A percentile compares a stretch with the other conserved stretches of the same genome.
Evolutionary conservation across 2,329 filamentous ascomycete genomes (phyloP).

Genomic region (Blumeriella jaapii): DNA sequence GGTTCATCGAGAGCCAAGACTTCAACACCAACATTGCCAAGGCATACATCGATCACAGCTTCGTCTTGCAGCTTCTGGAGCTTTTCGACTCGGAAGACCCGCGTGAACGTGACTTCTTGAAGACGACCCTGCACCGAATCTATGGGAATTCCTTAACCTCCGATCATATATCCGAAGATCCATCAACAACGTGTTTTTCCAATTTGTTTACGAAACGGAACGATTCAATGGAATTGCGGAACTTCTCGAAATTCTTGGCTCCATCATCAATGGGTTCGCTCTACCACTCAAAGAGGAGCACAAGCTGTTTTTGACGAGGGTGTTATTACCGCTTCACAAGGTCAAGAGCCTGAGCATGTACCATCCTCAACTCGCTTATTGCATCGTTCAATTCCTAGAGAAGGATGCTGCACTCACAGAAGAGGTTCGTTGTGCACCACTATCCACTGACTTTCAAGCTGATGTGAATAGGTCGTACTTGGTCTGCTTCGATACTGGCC

Average conservation of each 20-base stretch:
- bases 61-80: slow-evolving; percentile 92
- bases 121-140: slow-evolving; percentile 94
- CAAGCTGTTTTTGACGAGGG: slow-evolving; percentile 91
- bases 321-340: slow-evolving; percentile 89
- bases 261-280: slow-evolving; percentile 98
- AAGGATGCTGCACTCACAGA: slow-evolving; percentile 96
- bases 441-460: too few relatives aligned
- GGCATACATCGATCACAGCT: slow-evolving; percentile 95
- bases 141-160: slow-evolving; percentile 98
- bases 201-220: slow-evolving; percentile 98
- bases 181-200: slow-evolving; percentile 99
- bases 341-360: slow-evolving; percentile 99
- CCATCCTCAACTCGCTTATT: slow-evolving; percentile 94
- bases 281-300: slow-evolving; percentile 96
- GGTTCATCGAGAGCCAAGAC: slow-evolving; percentile 98
- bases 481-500: slow-evolving; percentile 95
- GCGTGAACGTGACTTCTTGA: slow-evolving; percentile 90
- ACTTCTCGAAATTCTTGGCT: slow-evolving; percentile 88
- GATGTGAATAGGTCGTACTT: slow-evolving; percentile 61
- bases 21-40: slow-evolving; percentile 99
- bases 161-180: slow-evolving; percentile 94
- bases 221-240: slow-evolving; percentile 98
- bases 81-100: slow-evolving; percentile 98
- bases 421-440: slow-evolving; percentile 61
- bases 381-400: slow-evolving; percentile 96